Percentiles rank a stretch among this genome's conserved stretches.
phyloP scores from a whole-genome alignment of 768 basidiomycete species.

The Agaricus blazei region DNA sequence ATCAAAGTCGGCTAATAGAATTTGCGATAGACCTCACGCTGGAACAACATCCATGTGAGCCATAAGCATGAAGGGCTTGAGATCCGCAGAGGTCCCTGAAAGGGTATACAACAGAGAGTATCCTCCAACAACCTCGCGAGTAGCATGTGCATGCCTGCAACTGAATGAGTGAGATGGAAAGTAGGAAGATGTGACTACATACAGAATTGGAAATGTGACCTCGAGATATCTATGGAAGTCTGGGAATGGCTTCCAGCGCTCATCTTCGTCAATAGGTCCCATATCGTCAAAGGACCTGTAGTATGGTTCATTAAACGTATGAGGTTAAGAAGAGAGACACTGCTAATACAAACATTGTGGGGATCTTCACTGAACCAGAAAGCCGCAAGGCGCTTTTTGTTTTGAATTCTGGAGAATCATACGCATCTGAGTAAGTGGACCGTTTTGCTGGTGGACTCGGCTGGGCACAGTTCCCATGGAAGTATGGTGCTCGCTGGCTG shows the following conservation, averaged over 20 bases:
- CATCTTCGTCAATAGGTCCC: slow-evolving; percentile 21
- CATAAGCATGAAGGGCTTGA: slow-evolving; percentile 24
- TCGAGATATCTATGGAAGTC: slow-evolving; percentile 21
- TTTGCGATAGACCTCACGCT: slow-evolving; percentile 11
- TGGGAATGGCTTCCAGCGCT: slow-evolving; percentile 21
- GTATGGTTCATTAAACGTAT: neutral
- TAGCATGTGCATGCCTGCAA: slow-evolving; percentile 16
- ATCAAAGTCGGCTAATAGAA: neutral
- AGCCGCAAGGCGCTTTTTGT: slow-evolving; percentile 16
- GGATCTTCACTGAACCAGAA: slow-evolving; percentile 22
- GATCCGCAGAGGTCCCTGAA: slow-evolving; percentile 12
- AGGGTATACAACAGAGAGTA: slow-evolving; percentile 23
- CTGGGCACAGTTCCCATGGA: slow-evolving; percentile 14
- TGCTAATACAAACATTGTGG: slow-evolving; percentile 19
- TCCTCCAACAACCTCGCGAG: slow-evolving; percentile 18
- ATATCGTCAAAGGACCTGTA: slow-evolving; percentile 26
- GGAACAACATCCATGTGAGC: slow-evolving; percentile 27
- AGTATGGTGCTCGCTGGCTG: neutral
- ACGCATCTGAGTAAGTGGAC: slow-evolving; percentile 18
- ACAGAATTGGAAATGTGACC: slow-evolving; percentile 23
- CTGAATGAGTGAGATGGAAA: neutral
- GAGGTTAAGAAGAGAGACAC: neutral
- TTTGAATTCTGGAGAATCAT: slow-evolving; percentile 18
- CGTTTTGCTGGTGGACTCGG: slow-evolving; percentile 15
- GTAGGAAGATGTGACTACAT: slow-evolving; percentile 3